Evolutionary conservation across 1,139 yeast genomes (phyloP), one percentile per base, ranked within the genome.

Genomic region (Blastobotrys indianensis): DNA sequence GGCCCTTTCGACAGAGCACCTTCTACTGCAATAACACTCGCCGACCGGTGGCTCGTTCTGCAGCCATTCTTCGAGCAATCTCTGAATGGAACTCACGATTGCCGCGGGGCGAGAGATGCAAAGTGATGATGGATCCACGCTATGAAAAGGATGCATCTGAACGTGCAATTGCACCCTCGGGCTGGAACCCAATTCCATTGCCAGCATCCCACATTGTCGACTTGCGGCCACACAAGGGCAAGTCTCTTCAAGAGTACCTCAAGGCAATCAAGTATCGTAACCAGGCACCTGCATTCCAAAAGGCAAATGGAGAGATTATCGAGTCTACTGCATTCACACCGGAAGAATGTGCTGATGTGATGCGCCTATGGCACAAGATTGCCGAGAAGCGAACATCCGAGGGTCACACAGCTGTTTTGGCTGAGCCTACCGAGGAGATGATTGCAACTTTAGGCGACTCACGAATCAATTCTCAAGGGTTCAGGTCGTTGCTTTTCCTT

Each of bases 1-100:
- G 75, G 75, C 75, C 75, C n/a, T 71, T 71, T 51, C 59, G 71
- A 32, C 67, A 72, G 52, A 58, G 72, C 4, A 67, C 70, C 4
- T 68, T 70, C 49, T 72, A 67, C 52, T 65, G 71, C 25, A 58
- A 69, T 31, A 60, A 65, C 3, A 63, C 73, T 8, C 64, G 60
- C 42, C 62, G 66, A 47, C 75, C 75, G 2, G 67, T 70, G 13
- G 73, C 74, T 2, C 56, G 75, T 36, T 59, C 67, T 35, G 73
- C 73, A 1, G 74, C 73, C 6, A 63, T 72, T 2, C 56, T 69
- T 51, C 59, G 70, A 36, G 69, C 75, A 0, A 57, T 71, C 36
- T 55, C 68, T 0, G 57, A 63, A 25, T 71, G 73, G 72, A 71
- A 71, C 52, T 43, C 54, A 12, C 37, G 35, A 1, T 56, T 60